phyloP scores from a whole-genome alignment of 148 eudicot species.

The Diospyros lotus region DNA sequence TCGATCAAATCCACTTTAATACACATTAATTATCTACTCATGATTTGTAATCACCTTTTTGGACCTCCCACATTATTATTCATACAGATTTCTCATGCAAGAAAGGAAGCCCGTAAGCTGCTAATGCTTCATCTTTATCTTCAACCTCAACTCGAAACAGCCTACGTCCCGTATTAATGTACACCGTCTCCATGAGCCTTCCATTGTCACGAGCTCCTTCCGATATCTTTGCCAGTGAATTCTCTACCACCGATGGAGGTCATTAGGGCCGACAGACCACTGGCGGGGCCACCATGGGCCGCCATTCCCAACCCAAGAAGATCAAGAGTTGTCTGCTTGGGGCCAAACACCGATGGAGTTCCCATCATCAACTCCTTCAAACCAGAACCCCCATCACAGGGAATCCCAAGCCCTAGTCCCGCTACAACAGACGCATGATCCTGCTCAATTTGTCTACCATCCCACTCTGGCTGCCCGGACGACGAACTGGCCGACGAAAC shows the following conservation, averaged over 20 bases:
- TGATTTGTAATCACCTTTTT: too few species aligned
- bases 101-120: too few species aligned
- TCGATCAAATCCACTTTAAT: too few species aligned
- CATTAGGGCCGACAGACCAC: conserved; percentile 64
- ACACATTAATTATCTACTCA: too few species aligned
- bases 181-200: not conserved
- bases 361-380: conserved; percentile 84
- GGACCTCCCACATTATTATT: too few species aligned
- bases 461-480: conserved; percentile 42
- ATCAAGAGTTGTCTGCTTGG: conserved; percentile 86
- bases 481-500: conserved; percentile 46
- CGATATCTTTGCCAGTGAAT: conserved; percentile 48
- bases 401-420: conserved; percentile 64
- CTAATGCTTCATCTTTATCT: too few species aligned
- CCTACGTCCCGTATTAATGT: too few species aligned
- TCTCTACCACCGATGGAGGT: conserved; percentile 65
- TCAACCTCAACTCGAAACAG: too few species aligned
- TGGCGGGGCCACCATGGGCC: conserved; percentile 52
- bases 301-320: conserved; percentile 91
- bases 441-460: conserved; percentile 35
- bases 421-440: conserved; percentile 39
- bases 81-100: too few species aligned
- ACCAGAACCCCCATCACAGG: conserved; percentile 62
- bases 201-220: conserved; percentile 36
- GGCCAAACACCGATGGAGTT: conserved; percentile 69